Evolutionary conservation across 768 basidiomycete species (phyloP).

Genomic region (Holtermannia corniformis): DNA sequence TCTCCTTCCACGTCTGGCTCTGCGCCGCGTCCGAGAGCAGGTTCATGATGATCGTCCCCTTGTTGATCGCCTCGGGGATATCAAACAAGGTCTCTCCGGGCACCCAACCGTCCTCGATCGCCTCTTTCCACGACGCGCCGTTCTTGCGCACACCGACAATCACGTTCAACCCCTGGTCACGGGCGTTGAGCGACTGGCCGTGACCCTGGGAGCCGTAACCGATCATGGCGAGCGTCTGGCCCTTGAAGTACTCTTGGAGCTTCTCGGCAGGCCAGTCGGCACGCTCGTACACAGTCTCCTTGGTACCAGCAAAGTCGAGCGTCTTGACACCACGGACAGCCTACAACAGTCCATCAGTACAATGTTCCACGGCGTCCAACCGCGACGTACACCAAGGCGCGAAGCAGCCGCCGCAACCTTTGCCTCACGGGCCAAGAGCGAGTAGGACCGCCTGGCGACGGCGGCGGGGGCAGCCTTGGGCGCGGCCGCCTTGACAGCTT

Average conservation of each 20-base stretch:
- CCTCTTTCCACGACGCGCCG: constrained; percentile 94
- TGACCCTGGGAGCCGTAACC: constrained; percentile 95
- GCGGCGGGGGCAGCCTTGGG: constrained; percentile 15
- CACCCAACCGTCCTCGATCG: constrained; percentile 92
- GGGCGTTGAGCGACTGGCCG: constrained; percentile 96
- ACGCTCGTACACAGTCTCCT: constrained; percentile 90
- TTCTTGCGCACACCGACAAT: constrained; percentile 95
- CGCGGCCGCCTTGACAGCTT: constrained; percentile 32
- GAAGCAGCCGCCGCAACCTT: constrained; percentile 25
- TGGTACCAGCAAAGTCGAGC: constrained; percentile 88
- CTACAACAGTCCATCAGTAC: constrained; percentile 11
- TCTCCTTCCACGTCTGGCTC: constrained; percentile 80
- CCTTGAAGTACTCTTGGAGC: constrained; percentile 99
- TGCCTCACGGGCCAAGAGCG: constrained; percentile 35
- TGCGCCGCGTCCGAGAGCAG: constrained; percentile 98
- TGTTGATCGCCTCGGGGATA: constrained; percentile 92
- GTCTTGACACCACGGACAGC: constrained; percentile 77
- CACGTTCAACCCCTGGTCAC: constrained; percentile 97
- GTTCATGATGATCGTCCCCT: constrained; percentile 99
- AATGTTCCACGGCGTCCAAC: too few species aligned
- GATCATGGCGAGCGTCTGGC: constrained; percentile 97
- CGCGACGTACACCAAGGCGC: constrained; percentile 34
- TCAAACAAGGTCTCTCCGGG: constrained; percentile 96
- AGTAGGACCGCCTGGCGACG: constrained; percentile 37
- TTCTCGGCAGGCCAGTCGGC: constrained; percentile 95